These are phyloP conservation scores for Naegleria gruberi DNA, from an alignment of 208 protist species.

Conservation along the genomic window DNA sequence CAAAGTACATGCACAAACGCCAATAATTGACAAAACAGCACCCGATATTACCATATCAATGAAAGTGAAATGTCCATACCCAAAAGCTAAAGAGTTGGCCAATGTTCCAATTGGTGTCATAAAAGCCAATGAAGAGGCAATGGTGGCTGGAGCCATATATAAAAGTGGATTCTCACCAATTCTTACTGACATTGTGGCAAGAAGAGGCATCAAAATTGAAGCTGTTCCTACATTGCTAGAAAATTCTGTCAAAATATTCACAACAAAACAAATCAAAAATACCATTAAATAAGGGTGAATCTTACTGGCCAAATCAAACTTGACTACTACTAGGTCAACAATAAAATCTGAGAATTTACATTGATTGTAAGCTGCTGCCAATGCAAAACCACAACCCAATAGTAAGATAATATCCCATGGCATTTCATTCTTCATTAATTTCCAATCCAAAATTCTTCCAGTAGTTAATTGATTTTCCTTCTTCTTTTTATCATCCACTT, in stretches of 20 bases:
- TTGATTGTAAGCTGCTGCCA: not conserved
- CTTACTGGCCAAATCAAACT: not conserved
- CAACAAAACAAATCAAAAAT: not conserved
- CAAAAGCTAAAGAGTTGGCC: not conserved
- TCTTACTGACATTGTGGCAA: not conserved
- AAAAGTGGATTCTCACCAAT: constrained; percentile 8
- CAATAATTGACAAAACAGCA: not conserved
- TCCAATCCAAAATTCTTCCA: not conserved
- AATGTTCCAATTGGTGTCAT: constrained; percentile 11
- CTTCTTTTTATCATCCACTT: not conserved
- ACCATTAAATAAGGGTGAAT: not conserved
- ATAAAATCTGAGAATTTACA: constrained; percentile 8
- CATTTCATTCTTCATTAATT: not conserved
- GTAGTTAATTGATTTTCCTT: not conserved
- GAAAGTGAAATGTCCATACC: not conserved
- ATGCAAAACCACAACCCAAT: not conserved
- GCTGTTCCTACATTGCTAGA: not conserved
- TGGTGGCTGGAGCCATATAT: not conserved
- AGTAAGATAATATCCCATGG: not conserved
- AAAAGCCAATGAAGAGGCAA: not conserved
- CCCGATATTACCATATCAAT: not conserved
- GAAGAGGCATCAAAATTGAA: not conserved
- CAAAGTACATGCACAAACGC: too few relatives aligned
- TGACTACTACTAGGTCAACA: not conserved
- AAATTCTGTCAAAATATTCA: not conserved